Evolutionary conservation across 495 filamentous ascomycete genomes (phyloP).

Genomic region (Lophiostoma macrostomum): DNA sequence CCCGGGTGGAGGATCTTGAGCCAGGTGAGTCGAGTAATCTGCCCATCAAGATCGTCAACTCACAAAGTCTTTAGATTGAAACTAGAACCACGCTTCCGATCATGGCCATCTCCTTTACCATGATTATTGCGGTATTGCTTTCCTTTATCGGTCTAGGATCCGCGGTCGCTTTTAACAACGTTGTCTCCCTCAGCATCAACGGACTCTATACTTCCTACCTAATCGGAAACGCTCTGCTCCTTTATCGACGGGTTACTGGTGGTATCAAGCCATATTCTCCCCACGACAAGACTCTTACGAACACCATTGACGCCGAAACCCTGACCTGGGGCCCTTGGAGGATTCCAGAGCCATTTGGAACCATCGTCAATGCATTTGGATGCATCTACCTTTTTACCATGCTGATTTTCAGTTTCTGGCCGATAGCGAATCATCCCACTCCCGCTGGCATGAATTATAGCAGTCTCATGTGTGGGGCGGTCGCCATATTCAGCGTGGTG

Average conservation of each 20-base stretch:
- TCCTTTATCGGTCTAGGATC: slow-evolving; percentile 16
- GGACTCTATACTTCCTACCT: slow-evolving; percentile 14
- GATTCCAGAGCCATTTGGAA: slow-evolving; percentile 8
- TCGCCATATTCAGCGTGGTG: slow-evolving; percentile 9
- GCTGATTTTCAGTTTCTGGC: slow-evolving; percentile 9
- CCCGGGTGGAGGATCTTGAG: neutral
- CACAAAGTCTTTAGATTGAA: no score
- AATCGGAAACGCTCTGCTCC: slow-evolving; percentile 5
- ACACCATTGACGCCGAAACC: no score
- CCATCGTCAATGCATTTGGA: slow-evolving; percentile 16
- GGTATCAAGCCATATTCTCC: neutral
- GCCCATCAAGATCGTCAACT: neutral
- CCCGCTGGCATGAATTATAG: slow-evolving; percentile 12
- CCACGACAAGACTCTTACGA: neutral
- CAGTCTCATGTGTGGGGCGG: slow-evolving; percentile 7
- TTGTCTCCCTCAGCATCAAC: neutral
- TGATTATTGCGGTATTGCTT: slow-evolving; percentile 1
- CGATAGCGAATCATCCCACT: neutral
- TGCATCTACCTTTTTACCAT: slow-evolving; percentile 10
- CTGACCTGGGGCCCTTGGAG: slow-evolving; percentile 19
- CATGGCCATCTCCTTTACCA: neutral
- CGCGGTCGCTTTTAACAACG: slow-evolving; percentile 6
- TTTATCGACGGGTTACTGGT: slow-evolving; percentile 9
- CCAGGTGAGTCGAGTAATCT: neutral
- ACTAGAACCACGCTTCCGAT: neutral